A percentile compares a stretch with the other conserved stretches of the same genome.
Conservation (phyloP, 1,284 basidiomycete genomes). For the Lentinula novae-zelandiae region DNA sequence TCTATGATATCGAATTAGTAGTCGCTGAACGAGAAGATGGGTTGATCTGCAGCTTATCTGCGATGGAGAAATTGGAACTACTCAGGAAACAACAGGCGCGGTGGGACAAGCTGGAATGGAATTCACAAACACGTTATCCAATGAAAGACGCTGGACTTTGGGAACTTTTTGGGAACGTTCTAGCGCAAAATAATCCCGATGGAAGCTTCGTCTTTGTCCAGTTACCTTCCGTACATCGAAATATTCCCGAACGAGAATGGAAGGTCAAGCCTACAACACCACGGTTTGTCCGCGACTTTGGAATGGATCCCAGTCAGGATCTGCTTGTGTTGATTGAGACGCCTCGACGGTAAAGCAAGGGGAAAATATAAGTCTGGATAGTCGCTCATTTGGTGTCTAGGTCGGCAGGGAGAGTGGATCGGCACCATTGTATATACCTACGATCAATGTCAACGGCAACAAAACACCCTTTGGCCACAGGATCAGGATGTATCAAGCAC, state of each 20-base stretch:
- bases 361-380: slow-evolving; percentile 1
- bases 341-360: slow-evolving; percentile 27
- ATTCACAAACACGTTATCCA: slow-evolving; percentile 29
- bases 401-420: slow-evolving; percentile 15
- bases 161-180: slow-evolving; percentile 60
- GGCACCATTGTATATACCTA: slow-evolving; percentile 36
- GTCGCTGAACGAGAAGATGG: slow-evolving; percentile 42
- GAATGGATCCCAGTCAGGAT: slow-evolving; percentile 60
- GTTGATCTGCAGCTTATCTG: slow-evolving; percentile 13
- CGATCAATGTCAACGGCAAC: slow-evolving; percentile 43
- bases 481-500: slow-evolving; percentile 31
- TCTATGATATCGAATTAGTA: slow-evolving; percentile 53
- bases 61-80: slow-evolving; percentile 34
- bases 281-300: slow-evolving; percentile 50
- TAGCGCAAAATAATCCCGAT: slow-evolving; percentile 39
- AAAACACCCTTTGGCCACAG: slow-evolving; percentile 39
- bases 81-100: slow-evolving; percentile 42
- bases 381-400: slow-evolving; percentile 6
- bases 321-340: slow-evolving; percentile 49
- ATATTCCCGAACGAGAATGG: slow-evolving; percentile 48
- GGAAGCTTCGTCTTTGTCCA: slow-evolving; percentile 39
- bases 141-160: slow-evolving; percentile 41
- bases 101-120: slow-evolving; percentile 45
- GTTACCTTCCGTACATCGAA: slow-evolving; percentile 45
- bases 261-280: slow-evolving; percentile 32